Evolutionary conservation across 2,329 filamentous ascomycete genomes (phyloP), one percentile per base, ranked within the genome.

Genomic region (Colletotrichum camelliae): DNA sequence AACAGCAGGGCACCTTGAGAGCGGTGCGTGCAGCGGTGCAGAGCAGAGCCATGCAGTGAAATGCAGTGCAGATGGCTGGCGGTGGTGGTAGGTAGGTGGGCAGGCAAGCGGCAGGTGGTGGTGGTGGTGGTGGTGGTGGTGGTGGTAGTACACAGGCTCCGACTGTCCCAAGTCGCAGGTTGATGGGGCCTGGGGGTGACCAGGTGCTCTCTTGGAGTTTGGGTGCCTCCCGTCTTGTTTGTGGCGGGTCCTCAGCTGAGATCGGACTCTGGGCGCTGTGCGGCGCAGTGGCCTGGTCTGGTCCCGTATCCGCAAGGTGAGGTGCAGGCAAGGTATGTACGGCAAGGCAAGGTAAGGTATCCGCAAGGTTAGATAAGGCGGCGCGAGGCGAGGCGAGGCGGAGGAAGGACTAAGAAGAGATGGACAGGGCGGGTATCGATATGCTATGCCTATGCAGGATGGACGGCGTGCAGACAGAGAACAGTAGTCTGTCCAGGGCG

Each of bases 91-190:
- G 39, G 39, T 21, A n/a, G 24, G 24, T 18, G 39, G 18, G 18
- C 18, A 43, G 39, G 39, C 18, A 43, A 18, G 39, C 16, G 39
- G 39, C 39, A 43, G 52, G n/a, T 55, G n/a, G 18, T 57, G 58
- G 39, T 33, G 58, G 21, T 52, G 52, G n/a, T 55, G n/a, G 18
- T 57, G 58, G 39, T 33, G 58, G 21, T 52, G 66, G 67, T 31
- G 27, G 31, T 60, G 57, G n/a, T 60, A 35, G 61, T 43, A 39
- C 33, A 37, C 33, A 39, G 58, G 57, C 70, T 68, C 64, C 62
- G 61, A 71, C 61, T 31, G 57, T 68, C 27, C 57, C 73, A 75
- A 68, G 73, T 73, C 70, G 73, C 73, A 73, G 73, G 70, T 73
- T 33, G 69, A 73, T 75, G 73, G 73, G 70, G 57, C 55, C 31